Conservation (phyloP, 2,329 filamentous ascomycete species). For the Ophiognomonia clavigignenti-juglandacearum region DNA sequence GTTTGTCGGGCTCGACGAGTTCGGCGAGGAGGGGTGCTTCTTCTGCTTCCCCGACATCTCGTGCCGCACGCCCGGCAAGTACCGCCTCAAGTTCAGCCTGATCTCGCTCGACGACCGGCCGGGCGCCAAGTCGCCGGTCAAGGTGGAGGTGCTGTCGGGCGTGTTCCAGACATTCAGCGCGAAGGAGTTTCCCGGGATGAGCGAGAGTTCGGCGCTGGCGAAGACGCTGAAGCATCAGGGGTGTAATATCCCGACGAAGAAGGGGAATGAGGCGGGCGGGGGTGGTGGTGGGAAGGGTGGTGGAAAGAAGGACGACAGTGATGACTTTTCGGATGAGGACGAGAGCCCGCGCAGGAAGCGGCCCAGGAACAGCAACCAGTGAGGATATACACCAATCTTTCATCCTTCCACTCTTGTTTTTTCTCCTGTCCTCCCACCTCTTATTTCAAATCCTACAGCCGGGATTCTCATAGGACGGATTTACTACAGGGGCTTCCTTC, state of each 20-base stretch:
- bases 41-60: constrained; percentile 83
- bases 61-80: constrained; percentile 71
- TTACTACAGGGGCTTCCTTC: neutral
- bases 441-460: neutral
- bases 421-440: neutral
- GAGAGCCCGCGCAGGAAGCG: constrained; percentile 29
- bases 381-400: constrained; percentile 2
- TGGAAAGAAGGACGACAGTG: constrained; percentile 28
- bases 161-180: constrained; percentile 78
- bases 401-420: neutral
- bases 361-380: constrained; percentile 20
- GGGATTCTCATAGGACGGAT: neutral
- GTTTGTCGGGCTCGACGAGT: constrained; percentile 71
- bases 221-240: constrained; percentile 73
- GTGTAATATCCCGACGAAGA: constrained; percentile 81
- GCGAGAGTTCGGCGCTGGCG: constrained; percentile 68
- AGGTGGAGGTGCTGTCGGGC: constrained; percentile 52
- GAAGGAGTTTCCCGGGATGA: constrained; percentile 84
- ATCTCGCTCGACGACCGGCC: constrained; percentile 62
- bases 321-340: constrained; percentile 42
- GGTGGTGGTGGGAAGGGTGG: constrained; percentile 47
- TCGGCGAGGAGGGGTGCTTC: constrained; percentile 70
- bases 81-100: constrained; percentile 68
- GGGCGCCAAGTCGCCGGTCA: constrained; percentile 37
- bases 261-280: constrained; percentile 65